A percentile compares a stretch with the other conserved stretches of the same genome.
Evolutionary conservation across 176 grass and related monocot species (phyloP).

Genomic region (Bothriochloa decipiens): DNA sequence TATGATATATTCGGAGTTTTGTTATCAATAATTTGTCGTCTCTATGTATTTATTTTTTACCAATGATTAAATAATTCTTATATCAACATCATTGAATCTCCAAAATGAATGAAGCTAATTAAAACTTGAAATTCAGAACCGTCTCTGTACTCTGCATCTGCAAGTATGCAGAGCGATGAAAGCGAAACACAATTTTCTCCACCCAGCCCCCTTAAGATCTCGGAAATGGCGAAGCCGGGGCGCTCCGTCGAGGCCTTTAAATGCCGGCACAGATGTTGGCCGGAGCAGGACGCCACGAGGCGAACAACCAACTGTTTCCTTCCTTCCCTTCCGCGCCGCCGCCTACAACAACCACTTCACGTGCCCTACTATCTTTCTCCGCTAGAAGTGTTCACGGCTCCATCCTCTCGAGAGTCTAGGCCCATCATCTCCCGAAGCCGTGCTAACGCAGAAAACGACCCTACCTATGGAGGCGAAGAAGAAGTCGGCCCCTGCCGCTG

Average conservation of each 20-base stretch:
- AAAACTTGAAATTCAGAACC: not conserved
- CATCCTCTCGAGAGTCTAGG: not conserved
- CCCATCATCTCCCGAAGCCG: conserved; percentile 13
- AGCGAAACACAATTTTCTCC: not conserved
- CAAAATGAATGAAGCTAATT: too few relatives aligned
- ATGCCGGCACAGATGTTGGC: conserved; percentile 53
- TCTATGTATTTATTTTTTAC: not conserved
- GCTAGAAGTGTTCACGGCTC: not conserved
- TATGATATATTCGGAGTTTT: not conserved
- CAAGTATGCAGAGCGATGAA: not conserved
- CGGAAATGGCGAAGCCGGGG: not conserved
- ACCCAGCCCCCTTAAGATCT: not conserved
- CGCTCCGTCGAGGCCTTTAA: conserved; percentile 29
- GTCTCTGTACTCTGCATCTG: not conserved
- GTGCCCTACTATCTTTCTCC: conserved; percentile 32
- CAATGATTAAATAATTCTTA: too few relatives aligned
- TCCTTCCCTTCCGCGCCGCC: conserved; percentile 39
- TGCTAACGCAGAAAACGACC: not conserved
- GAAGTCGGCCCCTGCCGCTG: conserved; percentile 29
- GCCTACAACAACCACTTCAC: conserved; percentile 40
- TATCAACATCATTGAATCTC: too few relatives aligned
- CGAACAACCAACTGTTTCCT: conserved; percentile 32
- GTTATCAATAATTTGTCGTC: not conserved
- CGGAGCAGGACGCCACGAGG: conserved; percentile 50
- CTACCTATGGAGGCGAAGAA: conserved; percentile 53